Conservation (phyloP, 2,329 filamentous ascomycete genomes). For the Lecanicillium sp. region DNA sequence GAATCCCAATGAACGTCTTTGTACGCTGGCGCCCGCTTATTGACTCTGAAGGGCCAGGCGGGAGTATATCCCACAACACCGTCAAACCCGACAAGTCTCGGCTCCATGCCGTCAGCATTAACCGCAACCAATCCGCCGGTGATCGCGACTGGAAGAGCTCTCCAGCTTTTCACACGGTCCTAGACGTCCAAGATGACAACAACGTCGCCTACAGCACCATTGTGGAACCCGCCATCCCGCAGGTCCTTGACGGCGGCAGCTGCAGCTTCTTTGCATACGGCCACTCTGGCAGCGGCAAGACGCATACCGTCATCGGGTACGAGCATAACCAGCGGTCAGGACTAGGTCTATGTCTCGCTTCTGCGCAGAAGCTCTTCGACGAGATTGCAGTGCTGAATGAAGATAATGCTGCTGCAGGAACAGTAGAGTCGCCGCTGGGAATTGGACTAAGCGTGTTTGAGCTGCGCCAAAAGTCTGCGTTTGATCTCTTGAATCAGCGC, state of each 20-base stretch:
- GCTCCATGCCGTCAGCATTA: conserved; percentile 3
- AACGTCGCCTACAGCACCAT: conserved; percentile 16
- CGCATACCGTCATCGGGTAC: conserved; percentile 62
- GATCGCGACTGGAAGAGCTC: conserved; percentile 14
- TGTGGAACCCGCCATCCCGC: conserved; percentile 23
- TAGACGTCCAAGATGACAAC: conserved; percentile 16
- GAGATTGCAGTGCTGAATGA: conserved; percentile 18
- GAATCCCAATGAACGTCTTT: conserved; percentile 10
- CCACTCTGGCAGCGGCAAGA: conserved; percentile 87
- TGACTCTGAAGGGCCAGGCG: not conserved
- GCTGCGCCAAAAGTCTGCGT: conserved; percentile 30
- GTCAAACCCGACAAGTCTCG: not conserved
- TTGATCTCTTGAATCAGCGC: conserved; percentile 30
- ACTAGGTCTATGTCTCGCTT: conserved; percentile 27
- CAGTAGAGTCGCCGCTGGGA: conserved; percentile 14
- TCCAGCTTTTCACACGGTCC: conserved; percentile 17
- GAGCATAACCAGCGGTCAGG: conserved; percentile 23
- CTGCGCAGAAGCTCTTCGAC: conserved; percentile 21
- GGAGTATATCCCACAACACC: not conserved
- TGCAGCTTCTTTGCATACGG: conserved; percentile 74
- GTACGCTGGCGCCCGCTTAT: conserved; percentile 7
- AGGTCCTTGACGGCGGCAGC: conserved; percentile 23
- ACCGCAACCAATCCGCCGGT: not conserved
- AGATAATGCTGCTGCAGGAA: not conserved
- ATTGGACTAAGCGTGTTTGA: conserved; percentile 32